Evolutionary conservation across 2,329 filamentous ascomycete species (phyloP), one percentile per base, ranked within the genome.

Genomic region (Blumeria graminis): DNA sequence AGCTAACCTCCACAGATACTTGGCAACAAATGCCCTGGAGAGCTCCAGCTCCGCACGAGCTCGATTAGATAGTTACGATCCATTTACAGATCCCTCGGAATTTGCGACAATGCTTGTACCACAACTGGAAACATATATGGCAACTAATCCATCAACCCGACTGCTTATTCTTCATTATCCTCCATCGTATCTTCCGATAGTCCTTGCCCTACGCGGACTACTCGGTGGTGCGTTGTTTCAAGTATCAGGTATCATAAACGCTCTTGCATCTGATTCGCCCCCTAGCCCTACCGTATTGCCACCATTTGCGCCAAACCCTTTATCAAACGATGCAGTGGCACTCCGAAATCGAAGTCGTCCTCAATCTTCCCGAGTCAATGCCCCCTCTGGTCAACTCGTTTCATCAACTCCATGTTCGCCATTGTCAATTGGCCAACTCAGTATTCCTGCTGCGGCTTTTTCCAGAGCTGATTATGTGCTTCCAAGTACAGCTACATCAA

Each of bases 21-120:
- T 82, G 54, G 74, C 81, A 56, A 73, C 73, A 60, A 79, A 73
- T 60, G 76, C 75, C 4, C 77, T 81, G 73, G 77, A 81, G 63
- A 69, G 72, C 0, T 69, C 73, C 1, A 76, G 76, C 57, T 71
- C 71, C 1, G 65, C 75, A 7, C 63, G 71, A 3, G 71, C 72
- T 56, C 14, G 11, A 4, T 7, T 43, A 8, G 74, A 77, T 58
- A 71, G 70, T 3, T 70, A 72, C 35, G 72, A 74, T 57, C 76
- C 76, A 0, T 75, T 79, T 58, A 69, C 70, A 14, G 74, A 77
- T 61, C 71, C 75, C 1, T 68, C 72, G 22, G 68, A 76, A 14
- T 70, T 82, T 1, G 78, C 79, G 1, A 74, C 74, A 0, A 69
- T 80, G 1, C 71, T 82, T 22, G 69, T 81, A 41, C 76, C 78